phyloP scores from a whole-genome alignment of 2,329 filamentous ascomycete species.

The Pseudogymnoascus sp. region DNA sequence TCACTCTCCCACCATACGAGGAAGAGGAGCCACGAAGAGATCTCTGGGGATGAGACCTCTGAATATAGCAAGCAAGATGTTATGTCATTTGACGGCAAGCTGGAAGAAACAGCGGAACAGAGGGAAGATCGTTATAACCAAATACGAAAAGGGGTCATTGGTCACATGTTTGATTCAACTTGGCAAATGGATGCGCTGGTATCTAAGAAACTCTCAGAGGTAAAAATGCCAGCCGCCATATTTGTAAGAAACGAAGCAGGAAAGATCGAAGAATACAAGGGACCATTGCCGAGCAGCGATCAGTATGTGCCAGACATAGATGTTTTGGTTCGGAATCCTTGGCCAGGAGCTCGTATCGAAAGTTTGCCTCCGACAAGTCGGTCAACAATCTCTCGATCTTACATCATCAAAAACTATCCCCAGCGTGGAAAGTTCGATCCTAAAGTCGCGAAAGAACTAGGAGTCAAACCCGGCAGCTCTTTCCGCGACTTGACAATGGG shows the following conservation, averaged over 20 bases:
- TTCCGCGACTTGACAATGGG: constrained; percentile 58
- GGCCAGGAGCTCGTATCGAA: constrained; percentile 63
- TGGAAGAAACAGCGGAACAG: constrained; percentile 30
- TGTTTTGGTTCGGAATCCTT: constrained; percentile 68
- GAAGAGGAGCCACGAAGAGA: constrained; percentile 45
- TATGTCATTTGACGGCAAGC: constrained; percentile 8
- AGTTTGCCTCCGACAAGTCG: constrained; percentile 62
- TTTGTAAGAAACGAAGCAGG: constrained; percentile 61
- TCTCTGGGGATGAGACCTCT: constrained; percentile 22
- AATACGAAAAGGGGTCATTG: constrained; percentile 56
- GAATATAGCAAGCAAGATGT: constrained; percentile 10
- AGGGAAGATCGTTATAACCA: constrained; percentile 37
- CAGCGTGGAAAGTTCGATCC: constrained; percentile 75
- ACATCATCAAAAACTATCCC: constrained; percentile 72
- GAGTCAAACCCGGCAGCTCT: constrained; percentile 51
- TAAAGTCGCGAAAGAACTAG: constrained; percentile 54
- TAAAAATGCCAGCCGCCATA: constrained; percentile 60
- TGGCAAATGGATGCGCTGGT: constrained; percentile 67
- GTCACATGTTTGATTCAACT: constrained; percentile 69
- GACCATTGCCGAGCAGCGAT: constrained; percentile 52
- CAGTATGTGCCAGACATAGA: constrained; percentile 53
- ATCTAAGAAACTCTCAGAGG: constrained; percentile 58
- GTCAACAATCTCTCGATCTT: constrained; percentile 66
- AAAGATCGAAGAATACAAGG: constrained; percentile 61
- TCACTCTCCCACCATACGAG: constrained; percentile 28